Evolutionary conservation across 2,329 filamentous ascomycete genomes (phyloP).

Genomic region (Fusarium nygamai): DNA sequence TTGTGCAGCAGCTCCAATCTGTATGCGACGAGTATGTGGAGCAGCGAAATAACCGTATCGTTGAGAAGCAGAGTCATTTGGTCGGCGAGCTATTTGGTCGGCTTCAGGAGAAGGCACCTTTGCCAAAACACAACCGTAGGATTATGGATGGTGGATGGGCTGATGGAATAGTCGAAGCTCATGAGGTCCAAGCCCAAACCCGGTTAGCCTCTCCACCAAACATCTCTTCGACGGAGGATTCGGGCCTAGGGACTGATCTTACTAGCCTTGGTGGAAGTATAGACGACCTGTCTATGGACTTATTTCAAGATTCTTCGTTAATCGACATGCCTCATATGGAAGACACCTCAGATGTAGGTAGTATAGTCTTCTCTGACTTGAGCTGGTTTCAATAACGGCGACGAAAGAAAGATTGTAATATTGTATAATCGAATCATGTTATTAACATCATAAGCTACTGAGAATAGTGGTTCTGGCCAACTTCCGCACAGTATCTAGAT

Average conservation of each 20-base stretch:
- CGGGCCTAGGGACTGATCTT: background rate
- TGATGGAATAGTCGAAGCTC: rapidly evolving
- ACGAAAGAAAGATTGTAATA: background rate
- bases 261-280: background rate
- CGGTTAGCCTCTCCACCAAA: background rate
- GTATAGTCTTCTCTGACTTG: background rate
- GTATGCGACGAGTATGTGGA: background rate
- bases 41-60: background rate
- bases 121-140: background rate
- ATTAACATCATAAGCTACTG: no score
- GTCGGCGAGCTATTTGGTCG: background rate
- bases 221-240: no score
- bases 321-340: background rate
- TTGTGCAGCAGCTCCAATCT: background rate
- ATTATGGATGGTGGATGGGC: background rate
- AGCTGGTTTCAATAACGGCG: background rate
- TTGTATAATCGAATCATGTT: background rate
- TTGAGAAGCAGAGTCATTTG: background rate
- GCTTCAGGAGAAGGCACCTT: background rate
- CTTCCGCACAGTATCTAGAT: background rate
- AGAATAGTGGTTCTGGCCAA: background rate
- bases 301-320: background rate
- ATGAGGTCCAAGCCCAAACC: no score
- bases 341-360: background rate
- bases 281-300: background rate